Evolutionary conservation across 1,284 basidiomycete genomes (phyloP).

Genomic region (Gastroboletus turbinatus): DNA sequence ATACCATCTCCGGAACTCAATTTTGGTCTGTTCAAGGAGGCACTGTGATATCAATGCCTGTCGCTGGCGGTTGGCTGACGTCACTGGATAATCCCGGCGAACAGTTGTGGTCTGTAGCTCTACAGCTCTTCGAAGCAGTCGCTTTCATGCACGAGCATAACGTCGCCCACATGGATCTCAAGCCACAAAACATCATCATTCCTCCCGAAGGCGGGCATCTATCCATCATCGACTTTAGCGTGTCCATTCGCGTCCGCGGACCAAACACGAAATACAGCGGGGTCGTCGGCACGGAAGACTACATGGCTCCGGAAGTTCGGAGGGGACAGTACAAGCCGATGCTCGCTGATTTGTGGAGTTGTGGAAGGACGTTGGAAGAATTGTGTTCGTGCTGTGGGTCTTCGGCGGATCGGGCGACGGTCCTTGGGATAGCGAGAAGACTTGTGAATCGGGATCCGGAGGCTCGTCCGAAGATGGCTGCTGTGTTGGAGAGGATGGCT

Average conservation of each 20-base stretch:
- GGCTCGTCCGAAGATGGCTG: slow-evolving; percentile 1
- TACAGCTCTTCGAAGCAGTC: slow-evolving; percentile 8
- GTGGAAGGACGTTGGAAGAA: slow-evolving; percentile 1
- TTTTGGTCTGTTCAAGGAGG: not conserved
- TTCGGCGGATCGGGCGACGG: not conserved
- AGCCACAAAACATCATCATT: not conserved
- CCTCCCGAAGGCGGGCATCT: not conserved
- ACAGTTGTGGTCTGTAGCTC: slow-evolving; percentile 2
- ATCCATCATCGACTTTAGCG: not conserved
- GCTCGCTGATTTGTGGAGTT: slow-evolving; percentile 1
- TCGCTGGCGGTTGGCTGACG: not conserved
- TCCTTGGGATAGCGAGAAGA: not conserved
- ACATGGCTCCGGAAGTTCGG: slow-evolving; percentile 9
- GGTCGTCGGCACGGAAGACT: not conserved
- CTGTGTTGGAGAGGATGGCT: not conserved
- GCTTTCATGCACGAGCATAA: slow-evolving; percentile 12
- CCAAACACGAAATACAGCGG: not conserved
- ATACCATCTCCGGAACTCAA: not conserved
- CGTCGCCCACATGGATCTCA: not conserved
- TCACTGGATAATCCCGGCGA: not conserved
- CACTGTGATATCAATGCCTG: not conserved
- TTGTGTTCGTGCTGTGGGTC: not conserved
- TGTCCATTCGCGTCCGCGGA: not conserved
- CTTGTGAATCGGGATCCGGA: slow-evolving; percentile 4
- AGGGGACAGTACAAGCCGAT: too few species aligned